phyloP scores from a whole-genome alignment of 1,284 basidiomycete genomes.

The Fomitopsis schrenkii region DNA sequence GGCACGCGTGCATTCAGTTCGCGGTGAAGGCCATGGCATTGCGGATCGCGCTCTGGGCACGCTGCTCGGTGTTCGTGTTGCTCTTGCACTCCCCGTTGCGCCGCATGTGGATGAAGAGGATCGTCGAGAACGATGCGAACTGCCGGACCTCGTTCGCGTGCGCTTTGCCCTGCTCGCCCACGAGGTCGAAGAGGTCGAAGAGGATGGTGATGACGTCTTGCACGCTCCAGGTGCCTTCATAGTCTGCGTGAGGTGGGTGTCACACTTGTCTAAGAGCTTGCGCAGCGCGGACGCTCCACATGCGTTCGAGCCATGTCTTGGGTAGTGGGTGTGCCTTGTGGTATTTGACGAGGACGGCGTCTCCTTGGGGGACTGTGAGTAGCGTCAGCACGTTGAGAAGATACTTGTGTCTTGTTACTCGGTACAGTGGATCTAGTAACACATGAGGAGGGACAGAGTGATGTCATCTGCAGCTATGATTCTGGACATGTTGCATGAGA shows the following conservation, averaged over 20 bases:
- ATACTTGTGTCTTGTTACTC: neutral
- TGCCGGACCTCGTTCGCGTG: too few relatives aligned
- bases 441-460: neutral
- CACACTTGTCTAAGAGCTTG: neutral
- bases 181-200: too few relatives aligned
- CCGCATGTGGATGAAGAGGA: too few relatives aligned
- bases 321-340: neutral
- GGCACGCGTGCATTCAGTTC: neutral
- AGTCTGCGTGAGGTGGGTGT: neutral
- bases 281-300: neutral
- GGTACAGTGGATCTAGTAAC: neutral
- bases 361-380: too few relatives aligned
- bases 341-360: too few relatives aligned
- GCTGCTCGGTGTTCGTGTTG: neutral
- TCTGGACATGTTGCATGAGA: neutral
- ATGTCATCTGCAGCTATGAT: neutral
- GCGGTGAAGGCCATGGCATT: neutral
- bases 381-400: neutral
- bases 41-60: neutral
- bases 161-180: too few relatives aligned
- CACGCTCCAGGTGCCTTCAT: neutral
- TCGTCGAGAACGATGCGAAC: too few relatives aligned
- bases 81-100: neutral
- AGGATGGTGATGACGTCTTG: too few relatives aligned
- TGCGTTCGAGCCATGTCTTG: neutral